phyloP scores from a whole-genome alignment of 2,329 filamentous ascomycete genomes.

The Metarhizium sp. region DNA sequence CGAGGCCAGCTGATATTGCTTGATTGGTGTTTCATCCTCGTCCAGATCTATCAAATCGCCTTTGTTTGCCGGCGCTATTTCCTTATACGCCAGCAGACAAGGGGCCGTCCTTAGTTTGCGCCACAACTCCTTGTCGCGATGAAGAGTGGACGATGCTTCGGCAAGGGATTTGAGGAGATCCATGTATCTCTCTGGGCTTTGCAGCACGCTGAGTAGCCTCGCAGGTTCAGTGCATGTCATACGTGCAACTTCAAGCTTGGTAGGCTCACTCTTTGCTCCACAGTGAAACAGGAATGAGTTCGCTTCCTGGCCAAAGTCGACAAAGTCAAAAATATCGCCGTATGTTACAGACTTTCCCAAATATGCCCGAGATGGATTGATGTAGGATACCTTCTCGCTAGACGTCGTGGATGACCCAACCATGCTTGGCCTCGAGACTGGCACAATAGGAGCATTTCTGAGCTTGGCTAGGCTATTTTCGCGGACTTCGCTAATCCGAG shows the following conservation, averaged over 20 bases:
- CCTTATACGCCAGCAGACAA: conserved; percentile 77
- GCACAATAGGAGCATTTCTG: conserved; percentile 60
- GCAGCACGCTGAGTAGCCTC: conserved; percentile 68
- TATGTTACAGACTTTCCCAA: conserved; percentile 64
- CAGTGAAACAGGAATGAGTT: conserved; percentile 84
- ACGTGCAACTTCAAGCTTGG: conserved; percentile 72
- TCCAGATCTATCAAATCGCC: conserved; percentile 40
- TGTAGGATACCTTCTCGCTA: conserved; percentile 20
- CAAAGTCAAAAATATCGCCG: conserved; percentile 90
- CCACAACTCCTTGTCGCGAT: conserved; percentile 70
- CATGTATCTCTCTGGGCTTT: conserved; percentile 78
- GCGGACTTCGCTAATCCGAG: conserved; percentile 64
- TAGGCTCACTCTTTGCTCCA: conserved; percentile 86
- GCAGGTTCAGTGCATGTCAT: conserved; percentile 79
- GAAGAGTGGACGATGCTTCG: conserved; percentile 59
- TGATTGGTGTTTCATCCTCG: conserved; percentile 56
- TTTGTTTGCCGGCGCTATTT: conserved; percentile 44
- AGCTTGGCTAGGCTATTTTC: conserved; percentile 51
- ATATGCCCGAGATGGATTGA: conserved; percentile 68
- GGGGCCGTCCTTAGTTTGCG: conserved; percentile 63
- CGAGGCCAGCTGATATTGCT: conserved; percentile 68
- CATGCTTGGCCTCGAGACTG: conserved; percentile 37
- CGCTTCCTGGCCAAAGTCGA: conserved; percentile 81
- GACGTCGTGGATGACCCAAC: conserved; percentile 30
- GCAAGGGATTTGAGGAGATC: conserved; percentile 73